Percentiles rank a stretch among this genome's conserved stretches.
Evolutionary conservation across 2,329 filamentous ascomycete species (phyloP).

Genomic region (Clonostachys sp.): DNA sequence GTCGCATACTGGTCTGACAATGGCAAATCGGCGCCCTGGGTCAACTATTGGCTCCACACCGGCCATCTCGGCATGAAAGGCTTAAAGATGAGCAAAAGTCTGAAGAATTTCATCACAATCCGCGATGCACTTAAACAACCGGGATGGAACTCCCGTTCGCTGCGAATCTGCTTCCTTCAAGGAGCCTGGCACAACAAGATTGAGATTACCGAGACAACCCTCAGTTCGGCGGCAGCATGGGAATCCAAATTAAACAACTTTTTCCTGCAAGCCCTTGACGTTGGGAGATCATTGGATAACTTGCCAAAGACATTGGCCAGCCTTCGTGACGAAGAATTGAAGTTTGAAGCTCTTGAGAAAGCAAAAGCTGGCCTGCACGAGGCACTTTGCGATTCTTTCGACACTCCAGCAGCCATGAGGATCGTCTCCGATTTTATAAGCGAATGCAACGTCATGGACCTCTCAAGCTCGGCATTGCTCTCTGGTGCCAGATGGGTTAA

Average conservation of each 20-base stretch:
- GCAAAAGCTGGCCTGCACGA: background rate
- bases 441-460: background rate
- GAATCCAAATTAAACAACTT: conserved; percentile 58
- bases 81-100: background rate
- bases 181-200: background rate
- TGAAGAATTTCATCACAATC: background rate
- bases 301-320: background rate
- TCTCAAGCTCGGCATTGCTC: background rate
- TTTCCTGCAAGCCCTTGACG: conserved; percentile 23
- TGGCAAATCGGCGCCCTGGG: conserved; percentile 52
- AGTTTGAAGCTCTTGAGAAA: conserved; percentile 2
- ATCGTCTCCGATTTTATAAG: background rate
- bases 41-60: conserved; percentile 96
- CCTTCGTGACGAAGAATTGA: background rate
- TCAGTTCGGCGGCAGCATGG: conserved; percentile 55
- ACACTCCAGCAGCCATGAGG: background rate
- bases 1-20: no score
- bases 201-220: background rate
- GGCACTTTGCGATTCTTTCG: background rate
- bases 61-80: conserved; percentile 58
- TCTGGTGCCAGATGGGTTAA: background rate
- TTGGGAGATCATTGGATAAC: no score
- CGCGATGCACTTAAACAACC: background rate
- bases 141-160: background rate
- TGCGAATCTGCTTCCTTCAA: background rate